These are phyloP conservation scores for Austroboletus eburneus DNA, from an alignment of 768 basidiomycete genomes.

Conservation along the genomic window DNA sequence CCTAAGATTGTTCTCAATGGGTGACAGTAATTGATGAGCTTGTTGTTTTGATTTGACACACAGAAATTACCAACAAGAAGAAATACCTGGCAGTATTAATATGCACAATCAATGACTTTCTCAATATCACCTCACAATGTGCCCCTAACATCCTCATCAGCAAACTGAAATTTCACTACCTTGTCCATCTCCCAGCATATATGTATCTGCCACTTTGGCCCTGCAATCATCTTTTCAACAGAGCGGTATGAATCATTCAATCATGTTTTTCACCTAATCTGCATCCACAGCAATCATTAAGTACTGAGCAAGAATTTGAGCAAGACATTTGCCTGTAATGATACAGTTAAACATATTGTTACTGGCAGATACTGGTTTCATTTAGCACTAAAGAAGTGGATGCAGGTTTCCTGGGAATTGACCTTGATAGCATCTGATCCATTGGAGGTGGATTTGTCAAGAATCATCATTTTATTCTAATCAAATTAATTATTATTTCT, in stretches of 20 bases:
- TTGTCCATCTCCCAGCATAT: neutral
- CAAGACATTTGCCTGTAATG: neutral
- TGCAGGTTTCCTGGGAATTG: neutral
- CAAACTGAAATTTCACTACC: slow-evolving; percentile 1
- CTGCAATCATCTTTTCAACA: neutral
- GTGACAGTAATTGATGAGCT: slow-evolving; percentile 36
- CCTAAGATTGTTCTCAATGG: slow-evolving; percentile 20
- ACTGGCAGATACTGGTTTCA: neutral
- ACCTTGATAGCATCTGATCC: neutral
- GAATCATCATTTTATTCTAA: neutral
- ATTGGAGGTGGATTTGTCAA: neutral
- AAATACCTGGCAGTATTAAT: slow-evolving; percentile 25
- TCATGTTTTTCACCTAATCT: neutral
- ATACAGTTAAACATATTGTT: neutral
- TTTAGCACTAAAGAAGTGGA: neutral
- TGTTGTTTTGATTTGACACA: slow-evolving; percentile 38
- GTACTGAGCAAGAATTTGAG: neutral
- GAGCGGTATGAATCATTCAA: neutral
- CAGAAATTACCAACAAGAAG: slow-evolving; percentile 33
- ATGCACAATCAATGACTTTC: neutral
- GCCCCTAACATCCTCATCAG: neutral
- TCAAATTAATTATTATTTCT: neutral
- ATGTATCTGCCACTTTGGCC: neutral
- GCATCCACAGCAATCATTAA: neutral
- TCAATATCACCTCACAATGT: neutral